Conservation (phyloP, 1,284 basidiomycete genomes). For the Mycosarcoma mackinlayi region DNA sequence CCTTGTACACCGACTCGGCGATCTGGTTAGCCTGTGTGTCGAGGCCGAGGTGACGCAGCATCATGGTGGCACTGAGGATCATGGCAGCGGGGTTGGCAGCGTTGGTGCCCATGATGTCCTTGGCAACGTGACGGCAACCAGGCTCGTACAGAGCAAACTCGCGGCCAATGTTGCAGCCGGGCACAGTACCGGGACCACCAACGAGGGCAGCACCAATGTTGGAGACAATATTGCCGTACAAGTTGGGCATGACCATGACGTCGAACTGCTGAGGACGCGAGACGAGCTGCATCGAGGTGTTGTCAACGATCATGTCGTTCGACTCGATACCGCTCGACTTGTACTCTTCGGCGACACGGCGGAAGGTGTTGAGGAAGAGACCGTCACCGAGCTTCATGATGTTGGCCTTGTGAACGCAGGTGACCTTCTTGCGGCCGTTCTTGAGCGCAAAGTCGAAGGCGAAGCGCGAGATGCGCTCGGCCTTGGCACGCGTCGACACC, state of each 20-base stretch:
- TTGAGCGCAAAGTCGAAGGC: conserved; percentile 99
- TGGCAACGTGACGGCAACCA: conserved; percentile 97
- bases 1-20: conserved; percentile 90
- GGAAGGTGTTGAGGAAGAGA: conserved; percentile 99
- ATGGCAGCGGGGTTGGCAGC: conserved; percentile 98
- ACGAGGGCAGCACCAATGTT: conserved; percentile 99
- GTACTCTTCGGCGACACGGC: conserved; percentile 91
- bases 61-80: conserved; percentile 97
- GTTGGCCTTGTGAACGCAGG: conserved; percentile 99
- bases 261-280: conserved; percentile 95
- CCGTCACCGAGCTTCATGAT: conserved; percentile 99
- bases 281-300: conserved; percentile 99
- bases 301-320: conserved; percentile 99
- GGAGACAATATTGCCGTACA: conserved; percentile 95
- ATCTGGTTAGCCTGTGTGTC: conserved; percentile 95
- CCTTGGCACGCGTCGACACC: conserved; percentile 93
- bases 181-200: conserved; percentile 96
- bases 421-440: conserved; percentile 99
- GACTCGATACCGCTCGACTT: conserved; percentile 88
- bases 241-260: conserved; percentile 98
- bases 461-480: conserved; percentile 95
- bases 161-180: conserved; percentile 96
- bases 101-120: conserved; percentile 97
- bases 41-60: conserved; percentile 97
- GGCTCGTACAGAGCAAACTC: conserved; percentile 99